phyloP scores from a whole-genome alignment of 352 stramenopile species.

The Pythium coloratum region DNA sequence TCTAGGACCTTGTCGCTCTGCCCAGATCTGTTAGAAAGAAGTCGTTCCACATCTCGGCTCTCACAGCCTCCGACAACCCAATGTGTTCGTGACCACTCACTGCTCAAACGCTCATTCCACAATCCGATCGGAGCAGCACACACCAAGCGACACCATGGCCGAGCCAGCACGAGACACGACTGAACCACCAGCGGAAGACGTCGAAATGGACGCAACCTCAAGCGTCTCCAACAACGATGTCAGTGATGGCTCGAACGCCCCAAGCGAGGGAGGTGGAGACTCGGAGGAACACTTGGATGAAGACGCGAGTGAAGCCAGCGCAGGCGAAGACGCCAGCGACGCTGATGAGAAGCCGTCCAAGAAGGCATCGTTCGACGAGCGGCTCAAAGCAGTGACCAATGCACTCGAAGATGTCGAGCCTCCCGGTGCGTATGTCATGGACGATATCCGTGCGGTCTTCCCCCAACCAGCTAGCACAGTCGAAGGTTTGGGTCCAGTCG shows the following conservation, averaged over 20 bases:
- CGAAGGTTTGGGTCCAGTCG: conserved; percentile 9
- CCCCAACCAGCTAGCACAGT: conserved; percentile 7
- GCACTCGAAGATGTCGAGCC: background rate
- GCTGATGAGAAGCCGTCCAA: background rate
- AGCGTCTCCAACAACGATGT: no score
- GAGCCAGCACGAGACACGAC: background rate
- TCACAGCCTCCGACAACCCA: no score
- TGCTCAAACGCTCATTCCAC: background rate
- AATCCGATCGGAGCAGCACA: background rate
- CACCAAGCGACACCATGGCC: background rate
- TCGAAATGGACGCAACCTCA: background rate
- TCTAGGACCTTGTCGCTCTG: no score
- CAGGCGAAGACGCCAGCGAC: background rate
- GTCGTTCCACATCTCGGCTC: no score
- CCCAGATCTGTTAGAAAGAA: no score
- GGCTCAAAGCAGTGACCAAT: background rate
- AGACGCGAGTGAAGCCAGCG: background rate
- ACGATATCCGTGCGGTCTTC: background rate
- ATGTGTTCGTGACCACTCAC: no score
- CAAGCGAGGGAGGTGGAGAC: background rate
- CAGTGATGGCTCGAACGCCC: background rate
- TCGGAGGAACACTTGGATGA: background rate
- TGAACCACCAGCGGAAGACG: background rate
- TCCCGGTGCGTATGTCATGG: background rate
- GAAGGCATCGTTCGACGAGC: background rate